A percentile compares a stretch with the other conserved stretches of the same genome.
These are phyloP conservation scores for Cutaneotrichosporon mucoides DNA, from an alignment of 1,284 basidiomycete species.

Conservation along the genomic window DNA sequence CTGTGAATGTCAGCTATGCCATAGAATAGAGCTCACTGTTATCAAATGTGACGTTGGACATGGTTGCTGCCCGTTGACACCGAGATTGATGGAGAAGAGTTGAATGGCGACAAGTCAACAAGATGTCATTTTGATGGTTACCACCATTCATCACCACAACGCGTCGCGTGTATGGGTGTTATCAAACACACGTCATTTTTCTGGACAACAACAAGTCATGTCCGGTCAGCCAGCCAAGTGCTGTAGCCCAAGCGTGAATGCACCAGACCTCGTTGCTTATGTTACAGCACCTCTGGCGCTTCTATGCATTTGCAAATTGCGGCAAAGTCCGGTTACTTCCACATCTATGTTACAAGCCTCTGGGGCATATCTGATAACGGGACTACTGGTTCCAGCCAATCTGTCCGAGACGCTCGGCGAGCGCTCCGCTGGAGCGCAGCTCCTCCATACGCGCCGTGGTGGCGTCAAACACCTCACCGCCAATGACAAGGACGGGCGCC, in stretches of 20 bases:
- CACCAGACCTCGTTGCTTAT: too few relatives aligned
- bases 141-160: not conserved
- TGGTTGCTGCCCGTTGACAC: conserved; percentile 8
- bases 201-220: not conserved
- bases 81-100: not conserved
- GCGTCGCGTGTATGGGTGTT: not conserved
- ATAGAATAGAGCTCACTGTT: conserved; percentile 24
- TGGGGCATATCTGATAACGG: not conserved
- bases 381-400: conserved; percentile 13
- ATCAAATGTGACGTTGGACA: conserved; percentile 46
- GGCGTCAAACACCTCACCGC: conserved; percentile 27
- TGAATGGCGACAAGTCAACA: too few relatives aligned
- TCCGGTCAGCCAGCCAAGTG: not conserved
- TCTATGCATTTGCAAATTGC: too few relatives aligned
- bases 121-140: too few relatives aligned
- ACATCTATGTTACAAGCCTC: conserved; percentile 4
- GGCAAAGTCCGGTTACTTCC: too few relatives aligned
- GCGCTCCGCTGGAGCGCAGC: conserved; percentile 23
- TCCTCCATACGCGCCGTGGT: conserved; percentile 22
- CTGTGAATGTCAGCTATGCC: conserved; percentile 21
- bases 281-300: too few relatives aligned
- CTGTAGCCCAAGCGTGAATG: too few relatives aligned
- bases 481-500: conserved; percentile 35
- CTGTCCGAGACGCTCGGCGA: conserved; percentile 15
- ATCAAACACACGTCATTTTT: not conserved